phyloP scores from a whole-genome alignment of 306 rosid species.

The Gastrolobium bilobum region DNA sequence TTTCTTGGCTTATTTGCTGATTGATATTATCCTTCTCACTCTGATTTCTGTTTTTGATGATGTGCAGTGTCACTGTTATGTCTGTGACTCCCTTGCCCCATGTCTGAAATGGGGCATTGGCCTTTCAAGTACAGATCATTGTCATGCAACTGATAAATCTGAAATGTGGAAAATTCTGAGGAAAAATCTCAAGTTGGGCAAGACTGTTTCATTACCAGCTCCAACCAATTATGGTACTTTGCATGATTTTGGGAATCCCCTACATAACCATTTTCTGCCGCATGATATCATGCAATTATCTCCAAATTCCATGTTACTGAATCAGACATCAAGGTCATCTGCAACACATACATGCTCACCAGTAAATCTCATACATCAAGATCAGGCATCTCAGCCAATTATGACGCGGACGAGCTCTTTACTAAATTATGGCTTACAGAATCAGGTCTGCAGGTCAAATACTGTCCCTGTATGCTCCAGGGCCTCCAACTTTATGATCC shows the following conservation, averaged over 20 bases:
- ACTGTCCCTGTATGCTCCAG: conserved; percentile 35
- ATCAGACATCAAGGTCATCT: conserved; percentile 44
- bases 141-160: conserved; percentile 80
- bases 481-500: conserved; percentile 15
- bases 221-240: conserved; percentile 44
- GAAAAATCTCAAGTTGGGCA: conserved; percentile 49
- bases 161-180: conserved; percentile 66
- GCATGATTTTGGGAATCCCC: conserved; percentile 37
- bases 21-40: conserved; percentile 20
- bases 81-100: conserved; percentile 80
- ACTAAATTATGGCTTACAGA: conserved; percentile 33
- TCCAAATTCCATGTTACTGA: conserved; percentile 44
- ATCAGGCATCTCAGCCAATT: conserved; percentile 42
- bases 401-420: conserved; percentile 19
- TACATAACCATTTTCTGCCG: conserved; percentile 38
- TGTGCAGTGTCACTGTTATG: conserved; percentile 88
- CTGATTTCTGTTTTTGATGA: conserved; percentile 40
- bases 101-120: conserved; percentile 74
- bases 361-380: conserved; percentile 37
- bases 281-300: conserved; percentile 34
- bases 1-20: neutral
- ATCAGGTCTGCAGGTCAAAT: conserved; percentile 48
- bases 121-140: conserved; percentile 60
- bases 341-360: conserved; percentile 36
- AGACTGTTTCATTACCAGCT: conserved; percentile 49